phyloP scores from a whole-genome alignment of 148 eudicot species.

The Beta vulgaris region DNA sequence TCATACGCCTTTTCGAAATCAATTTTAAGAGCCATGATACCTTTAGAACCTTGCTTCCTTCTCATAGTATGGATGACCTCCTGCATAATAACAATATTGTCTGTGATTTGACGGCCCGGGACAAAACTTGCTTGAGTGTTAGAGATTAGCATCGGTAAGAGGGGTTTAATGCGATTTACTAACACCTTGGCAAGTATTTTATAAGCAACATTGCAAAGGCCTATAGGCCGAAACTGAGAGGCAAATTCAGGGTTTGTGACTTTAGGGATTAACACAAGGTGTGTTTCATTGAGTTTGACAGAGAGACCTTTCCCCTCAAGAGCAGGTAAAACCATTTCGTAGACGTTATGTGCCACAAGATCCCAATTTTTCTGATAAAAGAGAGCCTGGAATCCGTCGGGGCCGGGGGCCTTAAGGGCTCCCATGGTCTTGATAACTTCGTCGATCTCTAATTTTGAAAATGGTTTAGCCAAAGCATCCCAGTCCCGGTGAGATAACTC shows the following conservation, averaged over 20 bases:
- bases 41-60: too few species aligned
- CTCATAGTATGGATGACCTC: too few species aligned
- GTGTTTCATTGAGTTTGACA: background rate
- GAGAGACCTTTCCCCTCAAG: background rate
- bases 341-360: background rate
- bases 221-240: background rate
- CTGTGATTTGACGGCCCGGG: background rate
- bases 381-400: background rate
- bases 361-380: background rate
- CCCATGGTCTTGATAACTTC: background rate
- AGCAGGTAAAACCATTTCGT: background rate
- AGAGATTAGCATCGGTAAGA: background rate
- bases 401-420: background rate
- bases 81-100: background rate
- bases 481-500: background rate
- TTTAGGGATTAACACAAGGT: background rate
- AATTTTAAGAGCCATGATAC: too few species aligned
- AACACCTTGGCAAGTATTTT: background rate
- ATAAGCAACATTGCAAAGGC: background rate
- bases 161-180: background rate
- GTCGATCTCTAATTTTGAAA: background rate
- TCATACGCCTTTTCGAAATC: too few species aligned
- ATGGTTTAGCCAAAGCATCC: background rate
- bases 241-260: background rate
- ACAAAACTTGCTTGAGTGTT: background rate